Evolutionary conservation across 1,284 basidiomycete genomes (phyloP), one percentile per base, ranked within the genome.

Genomic region (Heterobasidion irregulare): DNA sequence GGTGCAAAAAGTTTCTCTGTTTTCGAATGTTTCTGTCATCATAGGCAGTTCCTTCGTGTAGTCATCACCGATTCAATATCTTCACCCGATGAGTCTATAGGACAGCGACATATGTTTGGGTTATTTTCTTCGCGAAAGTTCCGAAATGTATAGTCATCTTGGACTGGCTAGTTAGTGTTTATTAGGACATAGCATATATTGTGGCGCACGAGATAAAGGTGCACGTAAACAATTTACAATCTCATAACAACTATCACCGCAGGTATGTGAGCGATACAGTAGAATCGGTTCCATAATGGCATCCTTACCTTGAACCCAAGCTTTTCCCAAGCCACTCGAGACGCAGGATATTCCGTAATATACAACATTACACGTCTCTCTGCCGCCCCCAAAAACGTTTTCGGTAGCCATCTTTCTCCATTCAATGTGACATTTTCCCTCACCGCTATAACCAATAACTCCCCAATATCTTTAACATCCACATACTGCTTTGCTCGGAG

Each of bases 381-480:
- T 16, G 41, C 19, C 32, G n/a, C 7, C 16, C 6, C 15, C 2
- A 34, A 4, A 32, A 53, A 47, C 8, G 9, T 12, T 13, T 32
- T 15, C 12, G 32, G 16, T 15, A 53, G 16, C 52, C 52, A 53
- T 32, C 34, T 15, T 16, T 18, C 52, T 8, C 33, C 33, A 7
- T 19, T 33, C n/a, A 35, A 13, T 13, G n/a, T 34, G 7, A 47
- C 13, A 8, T 36, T 35, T n/a, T 16, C n/a, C 8, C 18, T 15
- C 6, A 7, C 33, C 4, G 68, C 68, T n/a, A 63, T 63, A 16
- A 38, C 41, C 34, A 65, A 53, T 18, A 64, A 60, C 62, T 58
- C 60, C 3, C 47, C 49, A 46, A 72, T 62, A 55, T 72, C 70
- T 2, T 57, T 47, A 1, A 61, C 59, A 51, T 72, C 70, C 16